Evolutionary conservation across 2,329 filamentous ascomycete species (phyloP).

Genomic region (Malbranchea cinnamomea): DNA sequence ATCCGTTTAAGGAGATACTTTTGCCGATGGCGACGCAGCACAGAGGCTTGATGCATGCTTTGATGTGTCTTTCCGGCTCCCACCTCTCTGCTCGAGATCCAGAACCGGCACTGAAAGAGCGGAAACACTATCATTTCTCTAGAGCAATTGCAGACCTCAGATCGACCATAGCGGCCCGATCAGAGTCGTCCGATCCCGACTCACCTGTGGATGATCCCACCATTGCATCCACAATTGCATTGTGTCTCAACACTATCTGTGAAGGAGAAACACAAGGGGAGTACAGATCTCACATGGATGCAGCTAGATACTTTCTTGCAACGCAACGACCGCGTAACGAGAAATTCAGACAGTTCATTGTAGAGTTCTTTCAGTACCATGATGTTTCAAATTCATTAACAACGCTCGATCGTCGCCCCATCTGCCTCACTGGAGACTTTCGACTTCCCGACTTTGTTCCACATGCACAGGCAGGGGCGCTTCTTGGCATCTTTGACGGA

Average conservation of each 20-base stretch:
- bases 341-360: conserved; percentile 56
- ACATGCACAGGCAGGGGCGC: conserved; percentile 40
- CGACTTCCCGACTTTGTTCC: conserved; percentile 39
- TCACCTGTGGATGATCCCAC: conserved; percentile 41
- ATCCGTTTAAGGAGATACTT: conserved; percentile 73
- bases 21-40: conserved; percentile 69
- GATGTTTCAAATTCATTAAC: conserved; percentile 45
- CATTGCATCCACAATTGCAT: conserved; percentile 44
- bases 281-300: conserved; percentile 66
- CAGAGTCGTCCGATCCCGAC: conserved; percentile 12
- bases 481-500: conserved; percentile 70
- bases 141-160: conserved; percentile 26
- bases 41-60: conserved; percentile 75
- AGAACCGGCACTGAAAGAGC: conserved; percentile 35
- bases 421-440: conserved; percentile 39
- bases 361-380: conserved; percentile 76
- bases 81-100: conserved; percentile 45
- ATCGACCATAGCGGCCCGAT: conserved; percentile 22
- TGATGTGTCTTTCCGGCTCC: conserved; percentile 68
- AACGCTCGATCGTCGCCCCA: conserved; percentile 36
- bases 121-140: conserved; percentile 41
- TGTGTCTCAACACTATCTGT: conserved; percentile 46
- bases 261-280: conserved; percentile 49
- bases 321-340: conserved; percentile 45
- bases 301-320: conserved; percentile 57